Conservation (phyloP, 176 grass and related monocot species). For the Phoenix dactylifera region DNA sequence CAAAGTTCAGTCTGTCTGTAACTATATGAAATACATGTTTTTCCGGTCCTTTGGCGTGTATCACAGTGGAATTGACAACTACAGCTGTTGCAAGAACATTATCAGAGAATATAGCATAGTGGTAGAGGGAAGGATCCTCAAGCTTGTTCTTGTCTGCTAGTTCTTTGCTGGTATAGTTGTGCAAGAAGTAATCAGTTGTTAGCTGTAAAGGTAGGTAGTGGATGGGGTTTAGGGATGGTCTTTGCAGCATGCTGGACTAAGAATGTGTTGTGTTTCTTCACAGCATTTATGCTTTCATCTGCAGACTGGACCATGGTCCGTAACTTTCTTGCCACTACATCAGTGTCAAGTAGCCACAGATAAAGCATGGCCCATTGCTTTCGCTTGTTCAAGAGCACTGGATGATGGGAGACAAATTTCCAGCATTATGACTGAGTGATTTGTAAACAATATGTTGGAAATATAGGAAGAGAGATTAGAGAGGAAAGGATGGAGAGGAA, state of each 20-base stretch:
- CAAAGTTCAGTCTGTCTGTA: no score
- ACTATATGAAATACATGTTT: no score
- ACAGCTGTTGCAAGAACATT: no score
- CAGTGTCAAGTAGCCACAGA: constrained; percentile 44
- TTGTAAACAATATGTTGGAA: no score
- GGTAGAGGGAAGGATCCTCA: no score
- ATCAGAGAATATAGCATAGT: no score
- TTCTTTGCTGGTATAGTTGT: no score
- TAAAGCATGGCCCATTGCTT: constrained; percentile 72
- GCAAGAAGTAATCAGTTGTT: constrained; percentile 6
- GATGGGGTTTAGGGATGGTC: constrained; percentile 74
- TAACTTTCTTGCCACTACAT: constrained; percentile 58
- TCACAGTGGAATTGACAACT: no score
- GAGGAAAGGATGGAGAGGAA: no score
- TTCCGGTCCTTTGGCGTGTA: no score
- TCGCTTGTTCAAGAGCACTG: constrained; percentile 78
- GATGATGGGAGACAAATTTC: constrained; percentile 22
- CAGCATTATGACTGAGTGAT: background rate
- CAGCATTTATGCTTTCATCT: constrained; percentile 60
- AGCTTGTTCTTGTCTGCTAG: no score
- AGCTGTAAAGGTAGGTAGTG: constrained; percentile 87
- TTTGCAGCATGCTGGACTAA: constrained; percentile 96
- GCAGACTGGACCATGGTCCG: constrained; percentile 67
- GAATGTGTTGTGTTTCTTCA: constrained; percentile 89
- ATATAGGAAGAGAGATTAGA: no score